Evolutionary conservation across 139 green algal species (phyloP), one percentile per base, ranked within the genome.

Genomic region (Marvania coccoides): DNA sequence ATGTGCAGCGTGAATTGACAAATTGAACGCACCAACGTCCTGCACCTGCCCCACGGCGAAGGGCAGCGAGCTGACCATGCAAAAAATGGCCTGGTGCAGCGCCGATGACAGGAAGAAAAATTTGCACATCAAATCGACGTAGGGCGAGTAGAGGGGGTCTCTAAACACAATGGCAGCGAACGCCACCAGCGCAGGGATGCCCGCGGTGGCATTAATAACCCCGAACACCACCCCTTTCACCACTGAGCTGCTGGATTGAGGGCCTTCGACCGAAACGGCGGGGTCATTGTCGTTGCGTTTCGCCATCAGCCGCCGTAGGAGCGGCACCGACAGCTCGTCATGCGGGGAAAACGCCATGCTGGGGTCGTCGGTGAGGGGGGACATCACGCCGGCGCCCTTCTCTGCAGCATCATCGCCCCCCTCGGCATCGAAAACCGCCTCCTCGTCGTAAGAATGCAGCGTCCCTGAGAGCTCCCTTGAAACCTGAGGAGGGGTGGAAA

Each of bases 161-260:
- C 38, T 63, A 58, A 87, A 91, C 3, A 91, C 83, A 34, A 91
- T 87, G 26, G 80, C 75, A 8, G 83, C 78, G 61, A 86, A 92
- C 0, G 82, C 80, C 10, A 90, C 83, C 69, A 93, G 85, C 6
- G 83, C 72, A 1, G 88, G 88, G n/a, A 90, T 67, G 6, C 72
- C 72, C 9, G 89, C 83, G 4, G 85, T 53, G 10, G 47, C 65
- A 42, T 90, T 87, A 51, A 90, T 81, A 15, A 76, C 14, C 40
- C 82, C 84, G 45, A 74, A 77, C 33, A 77, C 63, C 1, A 72
- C 29, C 6, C 61, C 63, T 19, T 39, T 14, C 2, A 47, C 37
- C 57, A 67, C n/a, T n/a, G n/a, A n/a, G n/a, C n/a, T n/a, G n/a
- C n/a, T n/a, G n/a, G n/a, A n/a, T n/a, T n/a, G n/a, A n/a, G n/a